Evolutionary conservation across 139 green algal species (phyloP), one percentile per base, ranked within the genome.

Genomic region (Tetradesmus obliquus): DNA sequence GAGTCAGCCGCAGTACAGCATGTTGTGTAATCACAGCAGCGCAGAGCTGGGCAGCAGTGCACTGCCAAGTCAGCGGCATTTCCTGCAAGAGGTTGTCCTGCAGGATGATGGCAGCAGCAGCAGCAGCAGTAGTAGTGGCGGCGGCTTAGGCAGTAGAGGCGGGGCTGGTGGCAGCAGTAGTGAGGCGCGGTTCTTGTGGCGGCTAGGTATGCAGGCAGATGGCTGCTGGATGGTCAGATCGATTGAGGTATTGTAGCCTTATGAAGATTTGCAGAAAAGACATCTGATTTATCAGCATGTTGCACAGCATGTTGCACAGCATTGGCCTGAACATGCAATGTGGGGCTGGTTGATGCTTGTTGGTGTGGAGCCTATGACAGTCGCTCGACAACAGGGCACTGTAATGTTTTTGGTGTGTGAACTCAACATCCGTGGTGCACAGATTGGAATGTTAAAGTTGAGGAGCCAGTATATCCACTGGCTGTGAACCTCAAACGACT

Each of bases 11-110:
- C 60, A 89, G 3, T 94, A 93, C 82, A 45, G 89, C 1, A 3
- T 81, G 3, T 86, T 95, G 71, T 57, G 84, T 12, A 80, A 83
- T 15, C 89, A 93, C 20, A 62, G 22, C 3, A 82, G 13, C 2
- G 82, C 76, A 1, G 79, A 93, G 81, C 89, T 95, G 72, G 92
- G 89, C 1, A 8, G 85, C 24, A 85, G 90, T 17, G 94, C 91
- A 20, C 55, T 94, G 79, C 92, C 91, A 2, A 82, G 90, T 5
- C 79, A 89, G 74, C 88, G 89, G 32, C 71, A 71, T 8, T 93
- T 94, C 79, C 51, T 95, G 55, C 88, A 93, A 69, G 92, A 94
- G 71, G 93, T 95, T 13, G 7, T 53, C 84, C 58, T 87, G 55
- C 51, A 82, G 20, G 19, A 74, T 80, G 5, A 62, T 71, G 20